Evolutionary conservation across 305 asterid species (phyloP).

Genomic region (Fraxinus paxiana): DNA sequence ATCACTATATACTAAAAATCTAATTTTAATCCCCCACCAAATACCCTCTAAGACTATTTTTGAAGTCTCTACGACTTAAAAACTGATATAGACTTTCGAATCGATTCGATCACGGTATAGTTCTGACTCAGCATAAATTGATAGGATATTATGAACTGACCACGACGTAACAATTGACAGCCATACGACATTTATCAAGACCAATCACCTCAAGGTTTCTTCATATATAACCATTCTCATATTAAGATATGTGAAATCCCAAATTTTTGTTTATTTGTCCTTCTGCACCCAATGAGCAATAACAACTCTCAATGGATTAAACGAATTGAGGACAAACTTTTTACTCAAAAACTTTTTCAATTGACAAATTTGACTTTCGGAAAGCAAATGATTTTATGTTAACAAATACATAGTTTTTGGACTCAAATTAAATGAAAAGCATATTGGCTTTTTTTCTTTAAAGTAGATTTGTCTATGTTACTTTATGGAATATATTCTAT

Average conservation of each 20-base stretch:
- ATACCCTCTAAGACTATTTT: too few relatives aligned
- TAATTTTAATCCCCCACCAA: too few relatives aligned
- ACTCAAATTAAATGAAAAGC: not conserved
- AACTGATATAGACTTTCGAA: too few relatives aligned
- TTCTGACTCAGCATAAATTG: not conserved
- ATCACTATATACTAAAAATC: too few relatives aligned
- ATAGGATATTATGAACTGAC: not conserved
- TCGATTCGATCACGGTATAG: not conserved
- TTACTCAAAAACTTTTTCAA: not conserved
- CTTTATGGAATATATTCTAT: not conserved
- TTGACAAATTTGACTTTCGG: not conserved
- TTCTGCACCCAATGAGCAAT: not conserved
- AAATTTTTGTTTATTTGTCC: not conserved
- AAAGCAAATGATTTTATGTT: too few relatives aligned
- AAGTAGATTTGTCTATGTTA: not conserved
- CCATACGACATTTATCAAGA: not conserved
- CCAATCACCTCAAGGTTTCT: not conserved
- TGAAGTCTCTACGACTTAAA: not conserved
- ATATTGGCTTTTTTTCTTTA: not conserved
- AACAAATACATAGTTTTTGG: not conserved
- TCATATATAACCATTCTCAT: not conserved
- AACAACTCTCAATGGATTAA: not conserved
- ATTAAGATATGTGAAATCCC: not conserved
- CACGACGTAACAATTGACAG: not conserved
- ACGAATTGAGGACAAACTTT: not conserved